These are phyloP conservation scores for Endothia cerciana DNA, from an alignment of 2,329 filamentous ascomycete genomes.

Conservation along the genomic window DNA sequence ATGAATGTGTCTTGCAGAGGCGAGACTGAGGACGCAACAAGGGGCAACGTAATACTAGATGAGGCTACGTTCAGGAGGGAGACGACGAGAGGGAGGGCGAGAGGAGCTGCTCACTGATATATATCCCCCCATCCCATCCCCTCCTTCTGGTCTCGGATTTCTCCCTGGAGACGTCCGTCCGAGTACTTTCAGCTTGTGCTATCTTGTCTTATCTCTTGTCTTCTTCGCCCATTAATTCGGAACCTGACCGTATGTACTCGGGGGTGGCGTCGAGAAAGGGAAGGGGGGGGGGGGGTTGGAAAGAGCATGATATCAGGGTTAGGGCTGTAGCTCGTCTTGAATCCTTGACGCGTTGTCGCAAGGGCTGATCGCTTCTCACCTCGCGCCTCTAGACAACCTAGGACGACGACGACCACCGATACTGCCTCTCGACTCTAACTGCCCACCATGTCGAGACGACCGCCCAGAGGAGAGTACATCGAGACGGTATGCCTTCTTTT, in stretches of 20 bases:
- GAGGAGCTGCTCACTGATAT: not conserved
- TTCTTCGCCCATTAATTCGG: not conserved
- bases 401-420: not conserved
- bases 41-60: not conserved
- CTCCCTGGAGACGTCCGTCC: not conserved
- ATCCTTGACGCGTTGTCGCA: not conserved
- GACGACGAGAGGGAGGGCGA: not conserved
- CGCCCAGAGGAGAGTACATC: conserved; percentile 89
- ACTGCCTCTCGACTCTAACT: conserved; percentile 39
- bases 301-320: not conserved
- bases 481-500: conserved; percentile 71
- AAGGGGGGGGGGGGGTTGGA: not conserved
- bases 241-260: not conserved
- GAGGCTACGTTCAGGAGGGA: not conserved
- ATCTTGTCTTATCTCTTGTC: too few species aligned
- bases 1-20: too few species aligned
- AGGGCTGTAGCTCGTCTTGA: not conserved
- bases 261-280: not conserved
- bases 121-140: not conserved
- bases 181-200: too few species aligned
- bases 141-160: not conserved
- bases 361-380: not conserved
- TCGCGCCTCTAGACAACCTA: not conserved
- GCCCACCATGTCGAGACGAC: conserved; percentile 71
- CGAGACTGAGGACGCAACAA: not conserved